Conservation (phyloP, 768 basidiomycete species). For the Gautieria morchelliformis region DNA sequence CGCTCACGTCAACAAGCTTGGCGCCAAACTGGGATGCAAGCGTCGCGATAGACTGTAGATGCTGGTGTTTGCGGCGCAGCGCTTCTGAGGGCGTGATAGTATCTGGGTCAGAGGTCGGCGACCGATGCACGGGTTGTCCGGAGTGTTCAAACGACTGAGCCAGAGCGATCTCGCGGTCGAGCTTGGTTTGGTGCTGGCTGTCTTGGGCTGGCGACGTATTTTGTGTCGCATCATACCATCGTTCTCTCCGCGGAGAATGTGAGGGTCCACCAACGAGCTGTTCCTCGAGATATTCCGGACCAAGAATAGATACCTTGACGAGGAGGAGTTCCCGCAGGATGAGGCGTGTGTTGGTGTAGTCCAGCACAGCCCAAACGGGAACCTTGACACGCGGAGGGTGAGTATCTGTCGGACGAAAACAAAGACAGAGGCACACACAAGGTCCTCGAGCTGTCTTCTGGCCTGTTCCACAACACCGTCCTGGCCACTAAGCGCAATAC, state of each 20-base stretch:
- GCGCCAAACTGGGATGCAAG: slow-evolving; percentile 87
- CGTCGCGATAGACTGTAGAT: slow-evolving; percentile 77
- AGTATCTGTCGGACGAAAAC: not conserved
- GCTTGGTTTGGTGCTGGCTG: slow-evolving; percentile 29
- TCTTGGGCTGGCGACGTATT: not conserved
- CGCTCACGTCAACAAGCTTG: slow-evolving; percentile 88
- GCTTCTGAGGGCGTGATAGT: slow-evolving; percentile 71
- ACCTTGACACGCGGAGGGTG: slow-evolving; percentile 42
- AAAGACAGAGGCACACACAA: slow-evolving; percentile 44
- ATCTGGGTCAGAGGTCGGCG: slow-evolving; percentile 20
- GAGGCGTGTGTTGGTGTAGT: slow-evolving; percentile 88
- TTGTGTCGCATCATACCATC: slow-evolving; percentile 13
- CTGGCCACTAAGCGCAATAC: slow-evolving; percentile 91
- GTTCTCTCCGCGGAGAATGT: slow-evolving; percentile 53
- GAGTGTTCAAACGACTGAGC: slow-evolving; percentile 69
- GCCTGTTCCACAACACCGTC: slow-evolving; percentile 98
- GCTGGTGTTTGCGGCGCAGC: slow-evolving; percentile 80
- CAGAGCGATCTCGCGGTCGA: slow-evolving; percentile 60
- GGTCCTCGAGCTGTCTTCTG: slow-evolving; percentile 88
- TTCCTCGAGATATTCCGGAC: slow-evolving; percentile 92
- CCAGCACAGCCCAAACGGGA: slow-evolving; percentile 97
- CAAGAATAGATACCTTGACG: slow-evolving; percentile 94
- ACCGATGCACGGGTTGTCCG: slow-evolving; percentile 22
- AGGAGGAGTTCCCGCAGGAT: slow-evolving; percentile 92
- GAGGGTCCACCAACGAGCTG: slow-evolving; percentile 81